A percentile compares a stretch with the other conserved stretches of the same genome.
Evolutionary conservation across 805 yeast genomes (phyloP).

Genomic region (Metschnikowia vanudenii): DNA sequence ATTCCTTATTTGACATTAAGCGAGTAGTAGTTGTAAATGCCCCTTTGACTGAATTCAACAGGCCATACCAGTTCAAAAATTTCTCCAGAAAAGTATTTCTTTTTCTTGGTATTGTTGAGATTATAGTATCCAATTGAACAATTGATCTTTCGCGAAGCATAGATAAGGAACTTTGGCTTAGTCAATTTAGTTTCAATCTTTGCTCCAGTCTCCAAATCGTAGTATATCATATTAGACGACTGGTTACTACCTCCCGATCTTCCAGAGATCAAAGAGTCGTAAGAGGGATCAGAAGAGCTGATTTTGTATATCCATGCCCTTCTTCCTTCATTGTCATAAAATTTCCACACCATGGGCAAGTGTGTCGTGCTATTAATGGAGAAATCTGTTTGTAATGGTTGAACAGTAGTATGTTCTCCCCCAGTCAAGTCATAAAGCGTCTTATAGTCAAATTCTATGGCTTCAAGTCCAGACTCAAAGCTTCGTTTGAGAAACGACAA

Average conservation of each 20-base stretch:
- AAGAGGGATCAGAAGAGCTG: conserved; percentile 30
- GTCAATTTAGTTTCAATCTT: conserved; percentile 48
- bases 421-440: conserved; percentile 49
- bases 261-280: conserved; percentile 24
- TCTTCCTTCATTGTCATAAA: conserved; percentile 64
- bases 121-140: conserved; percentile 53
- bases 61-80: conserved; percentile 48
- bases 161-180: conserved; percentile 51
- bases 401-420: conserved; percentile 32
- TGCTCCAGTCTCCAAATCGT: conserved; percentile 63
- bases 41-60: conserved; percentile 50
- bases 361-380: conserved; percentile 22
- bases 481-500: conserved; percentile 28
- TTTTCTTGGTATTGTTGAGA: conserved; percentile 33
- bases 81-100: conserved; percentile 29
- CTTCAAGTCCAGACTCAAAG: conserved; percentile 39
- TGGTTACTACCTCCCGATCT: conserved; percentile 11
- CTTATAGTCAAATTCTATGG: conserved; percentile 66
- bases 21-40: conserved; percentile 58
- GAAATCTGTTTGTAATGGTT: conserved; percentile 31
- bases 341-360: conserved; percentile 46
- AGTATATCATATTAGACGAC: conserved; percentile 47
- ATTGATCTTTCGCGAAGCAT: conserved; percentile 52
- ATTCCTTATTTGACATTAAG: conserved; percentile 36
- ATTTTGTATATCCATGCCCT: conserved; percentile 75